Evolutionary conservation across 257 asterid species (phyloP).

Genomic region (Scutellaria barbata): DNA sequence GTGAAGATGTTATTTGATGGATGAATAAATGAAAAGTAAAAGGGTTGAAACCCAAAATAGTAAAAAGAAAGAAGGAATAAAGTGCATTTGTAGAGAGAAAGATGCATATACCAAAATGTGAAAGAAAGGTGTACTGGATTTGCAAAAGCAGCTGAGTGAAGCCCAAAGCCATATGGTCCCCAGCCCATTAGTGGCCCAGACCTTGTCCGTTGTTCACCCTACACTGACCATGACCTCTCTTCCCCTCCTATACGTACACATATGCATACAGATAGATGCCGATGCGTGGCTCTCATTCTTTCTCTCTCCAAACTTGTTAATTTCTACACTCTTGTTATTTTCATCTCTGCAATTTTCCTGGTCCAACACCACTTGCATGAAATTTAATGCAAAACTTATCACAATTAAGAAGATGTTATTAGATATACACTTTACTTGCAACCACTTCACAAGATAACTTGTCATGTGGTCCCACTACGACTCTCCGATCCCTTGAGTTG

Average conservation of each 20-base stretch:
- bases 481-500: no score
- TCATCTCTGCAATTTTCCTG: slow-evolving; percentile 37
- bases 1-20: no score
- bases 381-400: slow-evolving; percentile 26
- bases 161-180: slow-evolving; percentile 58
- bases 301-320: slow-evolving; percentile 36
- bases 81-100: slow-evolving; percentile 30
- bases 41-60: slow-evolving; percentile 7
- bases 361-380: slow-evolving; percentile 42
- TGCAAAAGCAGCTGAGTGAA: slow-evolving; percentile 45
- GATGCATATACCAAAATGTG: slow-evolving; percentile 50
- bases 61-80: neutral
- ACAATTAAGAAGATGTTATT: no score
- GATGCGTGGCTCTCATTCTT: slow-evolving; percentile 38
- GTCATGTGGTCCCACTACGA: no score
- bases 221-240: slow-evolving; percentile 52
- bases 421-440: no score
- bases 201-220: slow-evolving; percentile 74
- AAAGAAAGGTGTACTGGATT: slow-evolving; percentile 46
- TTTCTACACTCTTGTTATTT: slow-evolving; percentile 34
- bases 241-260: slow-evolving; percentile 1
- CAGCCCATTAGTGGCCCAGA: slow-evolving; percentile 45
- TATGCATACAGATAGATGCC: neutral
- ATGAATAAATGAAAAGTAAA: no score
- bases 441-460: no score